These are phyloP conservation scores for Stephanodiscus minutulus DNA, from an alignment of 108 stramenopile species.

Conservation along the genomic window DNA sequence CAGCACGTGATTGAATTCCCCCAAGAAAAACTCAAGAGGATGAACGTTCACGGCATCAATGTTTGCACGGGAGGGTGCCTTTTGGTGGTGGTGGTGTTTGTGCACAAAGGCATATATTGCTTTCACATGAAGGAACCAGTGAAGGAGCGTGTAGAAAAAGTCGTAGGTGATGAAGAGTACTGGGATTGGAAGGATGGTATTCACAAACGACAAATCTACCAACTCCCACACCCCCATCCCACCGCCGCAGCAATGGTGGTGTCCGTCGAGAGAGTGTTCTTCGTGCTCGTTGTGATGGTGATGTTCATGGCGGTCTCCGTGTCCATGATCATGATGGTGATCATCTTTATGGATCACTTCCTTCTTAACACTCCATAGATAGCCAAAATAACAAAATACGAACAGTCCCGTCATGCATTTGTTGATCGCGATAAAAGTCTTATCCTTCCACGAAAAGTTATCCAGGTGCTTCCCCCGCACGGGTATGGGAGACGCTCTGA, in stretches of 20 bases:
- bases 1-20: slow-evolving; percentile 96
- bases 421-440: slow-evolving; percentile 67
- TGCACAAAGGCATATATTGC: slow-evolving; percentile 88
- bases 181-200: slow-evolving; percentile 63
- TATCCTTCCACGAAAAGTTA: slow-evolving; percentile 64
- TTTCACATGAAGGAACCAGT: slow-evolving; percentile 90
- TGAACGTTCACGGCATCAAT: slow-evolving; percentile 98
- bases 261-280: neutral
- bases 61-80: slow-evolving; percentile 93
- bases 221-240: slow-evolving; percentile 56
- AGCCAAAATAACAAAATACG: slow-evolving; percentile 74
- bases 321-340: slow-evolving; percentile 27
- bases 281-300: neutral
- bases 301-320: neutral
- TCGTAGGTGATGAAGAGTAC: slow-evolving; percentile 91
- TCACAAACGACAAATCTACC: slow-evolving; percentile 47
- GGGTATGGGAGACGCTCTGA: slow-evolving; percentile 54
- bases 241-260: slow-evolving; percentile 25
- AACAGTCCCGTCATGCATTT: slow-evolving; percentile 79
- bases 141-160: slow-evolving; percentile 93
- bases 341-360: neutral
- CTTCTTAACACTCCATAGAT: slow-evolving; percentile 48
- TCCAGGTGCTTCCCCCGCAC: slow-evolving; percentile 89
- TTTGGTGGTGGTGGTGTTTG: slow-evolving; percentile 98
- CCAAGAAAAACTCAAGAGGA: slow-evolving; percentile 95